A percentile compares a stretch with the other conserved stretches of the same genome.
Conservation (phyloP, 768 basidiomycete genomes). For the Botryobasidium botryosum region DNA sequence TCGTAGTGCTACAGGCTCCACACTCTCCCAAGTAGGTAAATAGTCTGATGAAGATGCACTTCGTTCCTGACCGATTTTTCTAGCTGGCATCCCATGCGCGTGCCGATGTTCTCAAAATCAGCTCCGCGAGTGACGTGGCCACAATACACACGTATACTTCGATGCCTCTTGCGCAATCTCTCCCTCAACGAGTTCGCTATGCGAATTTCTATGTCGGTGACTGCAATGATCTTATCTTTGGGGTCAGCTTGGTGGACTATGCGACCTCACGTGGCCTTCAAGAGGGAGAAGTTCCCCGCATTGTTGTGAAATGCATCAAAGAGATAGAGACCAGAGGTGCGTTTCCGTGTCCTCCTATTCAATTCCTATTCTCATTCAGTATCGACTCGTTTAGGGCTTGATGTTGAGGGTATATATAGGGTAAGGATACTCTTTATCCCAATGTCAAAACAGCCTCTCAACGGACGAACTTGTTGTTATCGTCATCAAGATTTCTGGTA, state of each 20-base stretch:
- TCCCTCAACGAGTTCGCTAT: conserved; percentile 61
- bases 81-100: conserved; percentile 54
- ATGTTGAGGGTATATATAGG: conserved; percentile 67
- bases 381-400: conserved; percentile 37
- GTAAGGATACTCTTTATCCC: conserved; percentile 30
- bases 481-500: conserved; percentile 48
- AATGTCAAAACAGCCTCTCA: not conserved
- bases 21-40: conserved; percentile 23
- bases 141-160: conserved; percentile 28
- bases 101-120: conserved; percentile 44
- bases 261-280: conserved; percentile 58
- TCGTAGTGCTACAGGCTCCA: conserved; percentile 57
- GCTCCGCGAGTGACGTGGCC: conserved; percentile 49
- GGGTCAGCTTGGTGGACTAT: conserved; percentile 75
- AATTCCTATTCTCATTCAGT: too few species aligned
- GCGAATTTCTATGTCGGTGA: conserved; percentile 65
- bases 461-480: conserved; percentile 7
- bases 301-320: conserved; percentile 60
- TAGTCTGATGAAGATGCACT: not conserved
- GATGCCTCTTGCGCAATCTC: conserved; percentile 33
- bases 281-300: conserved; percentile 64
- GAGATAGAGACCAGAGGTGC: conserved; percentile 59
- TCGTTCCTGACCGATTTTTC: not conserved
- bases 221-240: conserved; percentile 80
- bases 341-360: not conserved